Evolutionary conservation across 768 basidiomycete genomes (phyloP).

Genomic region (Vararia minispora): DNA sequence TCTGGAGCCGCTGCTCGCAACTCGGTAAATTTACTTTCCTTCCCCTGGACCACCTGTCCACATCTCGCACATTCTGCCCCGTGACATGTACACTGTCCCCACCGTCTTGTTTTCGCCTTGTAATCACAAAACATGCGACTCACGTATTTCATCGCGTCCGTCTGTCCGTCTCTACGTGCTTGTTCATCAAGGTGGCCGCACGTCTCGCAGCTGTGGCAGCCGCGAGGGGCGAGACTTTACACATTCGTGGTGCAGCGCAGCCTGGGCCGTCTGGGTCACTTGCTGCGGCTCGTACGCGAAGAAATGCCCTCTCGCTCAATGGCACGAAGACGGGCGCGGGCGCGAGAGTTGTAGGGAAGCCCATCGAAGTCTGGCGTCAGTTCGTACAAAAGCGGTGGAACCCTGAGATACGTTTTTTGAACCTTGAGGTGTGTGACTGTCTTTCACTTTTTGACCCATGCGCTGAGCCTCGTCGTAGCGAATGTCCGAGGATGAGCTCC

Average conservation of each 20-base stretch:
- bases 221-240: constrained; percentile 45
- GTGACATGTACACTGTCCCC: constrained; percentile 14
- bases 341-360: constrained; percentile 22
- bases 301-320: constrained; percentile 38
- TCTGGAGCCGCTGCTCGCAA: constrained; percentile 34
- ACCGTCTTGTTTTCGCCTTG: constrained; percentile 15
- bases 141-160: constrained; percentile 29
- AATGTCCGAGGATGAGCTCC: constrained; percentile 65
- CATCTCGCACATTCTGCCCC: constrained; percentile 26
- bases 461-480: constrained; percentile 33
- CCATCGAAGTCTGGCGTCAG: constrained; percentile 63
- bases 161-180: constrained; percentile 23
- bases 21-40: constrained; percentile 82
- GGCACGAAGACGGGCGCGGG: constrained; percentile 7
- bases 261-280: too few relatives aligned
- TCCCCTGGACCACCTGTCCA: too few relatives aligned
- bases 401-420: constrained; percentile 55
- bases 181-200: constrained; percentile 28
- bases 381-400: constrained; percentile 69
- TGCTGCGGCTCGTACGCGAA: constrained; percentile 43
- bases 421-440: constrained; percentile 59
- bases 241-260: constrained; percentile 57
- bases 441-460: not conserved
- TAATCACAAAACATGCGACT: constrained; percentile 25
- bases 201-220: constrained; percentile 25